These are phyloP conservation scores for Globisporangium carolinianum DNA, from an alignment of 352 stramenopile genomes.

Conservation along the genomic window DNA sequence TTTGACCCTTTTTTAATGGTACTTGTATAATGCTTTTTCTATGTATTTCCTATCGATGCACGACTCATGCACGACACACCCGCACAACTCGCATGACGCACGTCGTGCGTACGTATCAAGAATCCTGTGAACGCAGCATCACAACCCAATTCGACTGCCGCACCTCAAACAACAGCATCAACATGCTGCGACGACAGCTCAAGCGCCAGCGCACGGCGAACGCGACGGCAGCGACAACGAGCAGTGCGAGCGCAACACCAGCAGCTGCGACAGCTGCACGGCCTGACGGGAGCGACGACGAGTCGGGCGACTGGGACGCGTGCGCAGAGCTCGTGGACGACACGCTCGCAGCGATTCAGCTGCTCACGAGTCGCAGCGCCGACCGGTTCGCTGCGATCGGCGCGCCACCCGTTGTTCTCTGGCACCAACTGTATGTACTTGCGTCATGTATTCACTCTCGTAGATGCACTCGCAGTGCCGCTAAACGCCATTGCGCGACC, in stretches of 20 bases:
- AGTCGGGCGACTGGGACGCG: conserved; percentile 21
- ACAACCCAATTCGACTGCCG: too few species aligned
- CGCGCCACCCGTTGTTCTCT: conserved; percentile 30
- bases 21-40: too few species aligned
- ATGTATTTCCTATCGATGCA: too few species aligned
- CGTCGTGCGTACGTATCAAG: too few species aligned
- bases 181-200: conserved; percentile 10
- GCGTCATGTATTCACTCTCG: background rate
- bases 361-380: conserved; percentile 35
- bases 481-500: too few species aligned
- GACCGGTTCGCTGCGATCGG: conserved; percentile 24
- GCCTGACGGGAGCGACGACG: background rate
- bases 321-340: conserved; percentile 38
- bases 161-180: background rate
- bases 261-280: background rate
- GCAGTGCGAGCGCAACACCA: background rate
- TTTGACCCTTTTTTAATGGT: too few species aligned
- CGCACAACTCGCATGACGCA: too few species aligned
- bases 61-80: too few species aligned
- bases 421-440: conserved; percentile 47
- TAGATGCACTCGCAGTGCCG: background rate
- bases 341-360: conserved; percentile 39
- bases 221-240: too few species aligned
- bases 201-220: conserved; percentile 9
- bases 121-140: too few species aligned